Evolutionary conservation across 768 basidiomycete genomes (phyloP).

Genomic region (Chalciporus chontae): DNA sequence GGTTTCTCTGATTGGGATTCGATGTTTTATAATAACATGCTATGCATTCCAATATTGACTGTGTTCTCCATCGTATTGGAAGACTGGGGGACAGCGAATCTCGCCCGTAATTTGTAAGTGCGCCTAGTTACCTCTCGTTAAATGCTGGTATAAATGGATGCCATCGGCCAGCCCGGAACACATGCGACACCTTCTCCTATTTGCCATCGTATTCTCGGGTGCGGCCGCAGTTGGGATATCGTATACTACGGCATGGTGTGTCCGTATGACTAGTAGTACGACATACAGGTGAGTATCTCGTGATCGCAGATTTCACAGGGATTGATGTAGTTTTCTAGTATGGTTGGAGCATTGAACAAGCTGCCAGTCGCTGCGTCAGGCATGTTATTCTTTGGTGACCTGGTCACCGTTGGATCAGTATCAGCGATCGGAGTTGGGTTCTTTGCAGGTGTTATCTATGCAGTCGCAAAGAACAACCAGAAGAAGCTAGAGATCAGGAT

Average conservation of each 20-base stretch:
- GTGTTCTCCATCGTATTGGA: conserved; percentile 82
- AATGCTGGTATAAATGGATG: background rate
- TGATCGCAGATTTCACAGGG: background rate
- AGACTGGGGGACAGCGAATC: conserved; percentile 81
- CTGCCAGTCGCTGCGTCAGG: conserved; percentile 98
- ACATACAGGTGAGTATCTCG: conserved; percentile 77
- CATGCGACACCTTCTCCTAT: conserved; percentile 73
- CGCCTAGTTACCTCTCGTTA: background rate
- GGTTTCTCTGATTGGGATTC: conserved; percentile 98
- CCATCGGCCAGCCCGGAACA: conserved; percentile 64
- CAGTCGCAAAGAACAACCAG: conserved; percentile 92
- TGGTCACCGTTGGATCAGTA: conserved; percentile 83
- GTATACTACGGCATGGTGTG: conserved; percentile 98
- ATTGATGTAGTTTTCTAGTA: conserved; percentile 44
- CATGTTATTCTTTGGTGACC: conserved; percentile 94
- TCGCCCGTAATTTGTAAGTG: conserved; percentile 87
- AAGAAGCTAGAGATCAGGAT: conserved; percentile 65
- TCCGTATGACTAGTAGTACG: conserved; percentile 92
- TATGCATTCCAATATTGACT: conserved; percentile 88
- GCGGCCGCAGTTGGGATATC: conserved; percentile 97
- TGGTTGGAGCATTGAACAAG: conserved; percentile 98
- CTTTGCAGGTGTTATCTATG: conserved; percentile 88
- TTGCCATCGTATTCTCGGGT: conserved; percentile 94
- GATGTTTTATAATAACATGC: conserved; percentile 97
- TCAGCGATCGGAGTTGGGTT: conserved; percentile 87